phyloP scores from a whole-genome alignment of 148 eudicot genomes.

The Heliosperma pusillum region DNA sequence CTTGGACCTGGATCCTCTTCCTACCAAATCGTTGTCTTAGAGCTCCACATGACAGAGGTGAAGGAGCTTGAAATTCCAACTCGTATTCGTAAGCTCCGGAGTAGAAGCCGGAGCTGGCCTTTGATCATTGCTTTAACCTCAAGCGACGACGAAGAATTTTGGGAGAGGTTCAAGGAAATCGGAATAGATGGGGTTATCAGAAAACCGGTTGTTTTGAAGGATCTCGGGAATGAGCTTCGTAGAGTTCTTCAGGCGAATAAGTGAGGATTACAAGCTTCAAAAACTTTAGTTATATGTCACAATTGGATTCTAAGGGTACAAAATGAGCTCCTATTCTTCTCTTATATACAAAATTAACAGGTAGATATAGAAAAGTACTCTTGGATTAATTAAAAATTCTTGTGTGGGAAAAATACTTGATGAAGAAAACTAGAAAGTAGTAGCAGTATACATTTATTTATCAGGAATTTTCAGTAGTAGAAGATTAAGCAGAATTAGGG shows the following conservation, averaged over 20 bases:
- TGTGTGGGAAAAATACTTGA: neutral
- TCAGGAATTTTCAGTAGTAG: neutral
- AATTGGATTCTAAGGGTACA: too few relatives aligned
- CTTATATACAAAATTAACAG: neutral
- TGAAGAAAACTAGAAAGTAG: neutral
- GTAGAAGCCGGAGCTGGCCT: slow-evolving; percentile 70
- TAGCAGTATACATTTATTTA: neutral
- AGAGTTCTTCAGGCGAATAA: slow-evolving; percentile 43
- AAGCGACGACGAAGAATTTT: slow-evolving; percentile 38
- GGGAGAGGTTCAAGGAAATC: slow-evolving; percentile 40
- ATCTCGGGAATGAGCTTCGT: slow-evolving; percentile 58
- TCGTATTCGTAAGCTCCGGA: slow-evolving; percentile 54
- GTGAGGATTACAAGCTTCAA: neutral
- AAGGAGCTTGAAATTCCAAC: slow-evolving; percentile 61
- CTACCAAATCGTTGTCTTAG: slow-evolving; percentile 56
- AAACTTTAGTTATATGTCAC: too few relatives aligned
- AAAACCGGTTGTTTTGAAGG: slow-evolving; percentile 66
- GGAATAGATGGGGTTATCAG: slow-evolving; percentile 69
- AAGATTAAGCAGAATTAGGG: neutral
- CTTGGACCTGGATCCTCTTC: slow-evolving; percentile 37
- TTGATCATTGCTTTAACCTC: slow-evolving; percentile 60
- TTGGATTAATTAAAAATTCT: neutral
- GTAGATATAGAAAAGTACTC: neutral
- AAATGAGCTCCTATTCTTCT: neutral
- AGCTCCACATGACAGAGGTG: slow-evolving; percentile 59